Base-by-base conservation (phyloP, 192 early-diverging fungal species). In the Spizellomyces sp. region DNA sequence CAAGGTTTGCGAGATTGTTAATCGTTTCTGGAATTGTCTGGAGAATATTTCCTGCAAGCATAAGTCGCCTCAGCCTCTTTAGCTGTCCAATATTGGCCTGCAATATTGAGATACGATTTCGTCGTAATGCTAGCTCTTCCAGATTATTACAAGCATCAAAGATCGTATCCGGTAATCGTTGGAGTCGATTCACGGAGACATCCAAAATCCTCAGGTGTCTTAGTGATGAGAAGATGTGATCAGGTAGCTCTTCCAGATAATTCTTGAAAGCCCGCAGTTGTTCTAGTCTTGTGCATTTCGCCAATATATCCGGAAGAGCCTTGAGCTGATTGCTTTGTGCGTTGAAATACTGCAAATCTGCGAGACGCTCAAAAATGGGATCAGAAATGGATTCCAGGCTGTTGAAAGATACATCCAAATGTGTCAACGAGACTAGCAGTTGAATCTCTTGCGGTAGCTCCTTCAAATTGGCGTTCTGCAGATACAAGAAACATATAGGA, bases 331-430 rank as follows among this genome's bases (percentile, higher is more conserved):
- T 64, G 12, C 15, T 45, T 45, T 64, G 63, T 17, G 63, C 63
- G 63, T 17, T 43, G 15, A 64, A 64, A 15, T n/a, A 45, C 15
- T 10, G 21, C 12, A 64, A 45, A 36, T 64, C 14, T 15, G 12
- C 42, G 9, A 64, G 63, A 14, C 9, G 14, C 15, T 22, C 9
- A 45, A 64, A 45, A 10, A 45, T 15, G 9, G 9, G 1, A 0
- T 9, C 36, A 15, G 22, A 45, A 46, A 64, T n/a, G 10, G 1
- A 46, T n/a, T 9, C 36, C 42, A 64, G 4, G 2, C 0, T n/a
- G 21, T 64, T 64, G 44, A 45, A 64, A 9, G 63, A 64, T 46
- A 64, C 63, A 46, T 64, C 63, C 22, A 64, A 45, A 15, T 22
- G 21, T n/a, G 45, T 46, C 42, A 45, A 15, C 14, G 9, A 15